Conservation (phyloP, 106 monocot species). For the Posidonia australis region DNA sequence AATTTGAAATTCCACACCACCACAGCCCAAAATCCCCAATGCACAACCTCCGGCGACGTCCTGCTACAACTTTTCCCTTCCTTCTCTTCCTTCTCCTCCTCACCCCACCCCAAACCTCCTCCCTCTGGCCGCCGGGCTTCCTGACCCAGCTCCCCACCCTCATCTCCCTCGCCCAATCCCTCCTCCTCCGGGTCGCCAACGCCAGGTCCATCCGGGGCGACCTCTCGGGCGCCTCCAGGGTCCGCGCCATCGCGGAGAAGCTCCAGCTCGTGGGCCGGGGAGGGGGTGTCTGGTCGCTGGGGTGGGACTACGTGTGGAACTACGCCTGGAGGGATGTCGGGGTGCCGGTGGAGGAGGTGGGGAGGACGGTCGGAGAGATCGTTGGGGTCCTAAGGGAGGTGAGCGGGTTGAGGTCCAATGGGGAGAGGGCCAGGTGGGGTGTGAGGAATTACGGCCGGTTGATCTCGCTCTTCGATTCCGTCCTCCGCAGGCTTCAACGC, state of each 20-base stretch:
- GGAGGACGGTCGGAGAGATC: slow-evolving; percentile 22
- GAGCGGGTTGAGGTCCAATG: slow-evolving; percentile 22
- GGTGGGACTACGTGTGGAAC: slow-evolving; percentile 74
- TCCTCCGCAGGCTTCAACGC: slow-evolving; percentile 34
- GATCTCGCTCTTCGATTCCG: slow-evolving; percentile 8
- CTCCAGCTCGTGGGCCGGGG: slow-evolving; percentile 23
- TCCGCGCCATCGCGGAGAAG: slow-evolving; percentile 35
- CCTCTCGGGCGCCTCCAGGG: slow-evolving; percentile 38
- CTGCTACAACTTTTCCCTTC: neutral
- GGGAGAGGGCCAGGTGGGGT: slow-evolving; percentile 37
- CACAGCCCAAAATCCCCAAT: neutral
- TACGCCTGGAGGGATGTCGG: slow-evolving; percentile 36
- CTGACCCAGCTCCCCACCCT: slow-evolving; percentile 36
- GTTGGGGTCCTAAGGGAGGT: slow-evolving; percentile 20
- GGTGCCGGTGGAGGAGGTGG: slow-evolving; percentile 17
- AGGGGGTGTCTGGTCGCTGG: slow-evolving; percentile 36
- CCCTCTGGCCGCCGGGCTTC: neutral
- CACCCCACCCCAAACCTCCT: slow-evolving; percentile 1
- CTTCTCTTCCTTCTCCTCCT: slow-evolving; percentile 26
- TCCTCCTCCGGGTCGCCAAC: slow-evolving; percentile 62
- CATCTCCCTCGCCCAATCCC: slow-evolving; percentile 67
- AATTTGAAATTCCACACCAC: neutral
- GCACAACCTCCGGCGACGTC: too few species aligned
- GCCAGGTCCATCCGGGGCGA: slow-evolving; percentile 50
- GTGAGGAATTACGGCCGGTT: slow-evolving; percentile 26